Base-by-base conservation (phyloP, 257 asterid genomes). In the Anisodus tanguticus region DNA sequence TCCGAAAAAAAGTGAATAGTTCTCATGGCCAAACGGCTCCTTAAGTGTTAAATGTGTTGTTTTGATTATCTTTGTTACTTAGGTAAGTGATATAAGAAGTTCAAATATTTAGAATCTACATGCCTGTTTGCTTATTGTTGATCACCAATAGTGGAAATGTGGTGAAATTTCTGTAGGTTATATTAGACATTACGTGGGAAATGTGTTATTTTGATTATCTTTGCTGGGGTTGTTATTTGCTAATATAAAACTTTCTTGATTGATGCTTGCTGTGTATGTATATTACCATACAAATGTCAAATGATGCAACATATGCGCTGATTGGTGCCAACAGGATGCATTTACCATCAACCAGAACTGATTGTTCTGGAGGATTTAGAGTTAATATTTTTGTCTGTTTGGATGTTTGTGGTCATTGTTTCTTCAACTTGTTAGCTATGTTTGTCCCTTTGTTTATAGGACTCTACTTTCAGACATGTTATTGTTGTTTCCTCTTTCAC, bases 11-110 rank as follows among this genome's bases (percentile, higher is more conserved):
- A 31, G 35, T 31, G 35, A 31, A 31, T 31, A 31, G 35, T 31
- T 31, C 35, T 31, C 35, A 31, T 31, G 35, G 35, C 35, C 1
- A 31, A 31, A 31, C 35, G 35, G 35, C 35, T 31, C 22, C 13
- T 68, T 68, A 67, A 35, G 76, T 37, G 76, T 37, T 37, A 68
- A 13, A 68, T 68, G 15, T 9, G 51, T 8, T 26, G 53, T 49
- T 17, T 78, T 58, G 60, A 12, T 58, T 22, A 81, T 90, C 93
- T 63, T 79, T 94, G 84, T 86, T 91, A 82, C 87, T 89, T 85
- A 89, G 97, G 98, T 90, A 90, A 90, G 89, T 88, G 69, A 80
- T 85, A 37, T 74, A 59, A n/a, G 62, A 88, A 84, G 84, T 51
- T 86, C 83, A 43, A 83, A 85, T 76, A 64, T 53, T 64, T 84